phyloP scores from a whole-genome alignment of 179 eudicot species.

The Patellifolia procumbens region DNA sequence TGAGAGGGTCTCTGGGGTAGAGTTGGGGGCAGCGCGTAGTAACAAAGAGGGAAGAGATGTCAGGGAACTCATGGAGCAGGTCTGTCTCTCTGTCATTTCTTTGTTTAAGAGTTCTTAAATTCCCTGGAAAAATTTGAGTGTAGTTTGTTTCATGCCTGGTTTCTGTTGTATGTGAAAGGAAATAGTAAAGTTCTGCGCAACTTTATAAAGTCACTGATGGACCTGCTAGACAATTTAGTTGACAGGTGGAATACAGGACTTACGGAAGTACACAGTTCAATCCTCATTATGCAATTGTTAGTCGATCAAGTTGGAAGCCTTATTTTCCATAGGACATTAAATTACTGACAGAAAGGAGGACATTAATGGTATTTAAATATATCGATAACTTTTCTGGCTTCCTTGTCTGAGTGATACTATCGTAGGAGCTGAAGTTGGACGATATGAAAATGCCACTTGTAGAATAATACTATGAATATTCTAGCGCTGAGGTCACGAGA shows the following conservation, averaged over 20 bases:
- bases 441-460: neutral
- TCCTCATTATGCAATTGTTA: neutral
- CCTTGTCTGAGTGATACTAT: neutral
- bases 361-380: neutral
- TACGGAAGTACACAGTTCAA: neutral
- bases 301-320: neutral
- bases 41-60: slow-evolving; percentile 91
- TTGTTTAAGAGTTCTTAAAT: neutral
- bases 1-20: slow-evolving; percentile 98
- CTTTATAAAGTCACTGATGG: slow-evolving; percentile 5
- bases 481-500: neutral
- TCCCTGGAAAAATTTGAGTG: neutral
- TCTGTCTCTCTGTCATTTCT: slow-evolving; percentile 26
- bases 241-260: neutral
- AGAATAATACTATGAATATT: neutral
- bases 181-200: neutral
- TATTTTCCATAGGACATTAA: neutral
- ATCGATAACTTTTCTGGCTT: neutral
- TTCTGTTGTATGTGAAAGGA: neutral
- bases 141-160: neutral
- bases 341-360: neutral
- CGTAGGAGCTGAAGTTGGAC: neutral
- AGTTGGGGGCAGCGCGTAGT: slow-evolving; percentile 93
- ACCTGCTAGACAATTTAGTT: neutral
- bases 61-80: slow-evolving; percentile 99